Percentiles rank a stretch among this genome's conserved stretches.
These are phyloP conservation scores for Podila clonocystis DNA, from an alignment of 192 early-diverging fungal genomes.

Conservation along the genomic window DNA sequence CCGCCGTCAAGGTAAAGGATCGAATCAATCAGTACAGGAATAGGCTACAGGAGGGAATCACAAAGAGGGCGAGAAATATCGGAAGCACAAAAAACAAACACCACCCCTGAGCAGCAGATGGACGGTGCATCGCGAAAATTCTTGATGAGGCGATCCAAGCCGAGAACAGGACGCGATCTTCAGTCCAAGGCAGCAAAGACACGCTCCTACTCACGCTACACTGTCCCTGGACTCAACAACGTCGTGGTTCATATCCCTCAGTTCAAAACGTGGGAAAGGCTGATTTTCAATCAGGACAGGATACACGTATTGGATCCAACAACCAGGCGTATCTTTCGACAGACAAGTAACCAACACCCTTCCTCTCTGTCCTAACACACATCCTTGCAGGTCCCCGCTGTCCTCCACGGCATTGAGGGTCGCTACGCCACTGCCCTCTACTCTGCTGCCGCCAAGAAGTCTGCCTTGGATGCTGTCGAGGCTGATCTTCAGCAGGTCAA, in stretches of 20 bases:
- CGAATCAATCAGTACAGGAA: not conserved
- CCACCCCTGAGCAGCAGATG: no score
- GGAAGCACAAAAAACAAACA: no score
- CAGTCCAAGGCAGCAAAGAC: no score
- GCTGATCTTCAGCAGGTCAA: constrained; percentile 80
- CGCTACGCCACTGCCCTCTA: constrained; percentile 98
- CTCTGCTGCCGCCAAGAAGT: constrained; percentile 89
- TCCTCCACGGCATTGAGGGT: constrained; percentile 94
- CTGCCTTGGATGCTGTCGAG: constrained; percentile 84
- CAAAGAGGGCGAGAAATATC: no score
- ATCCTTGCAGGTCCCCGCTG: constrained; percentile 74
- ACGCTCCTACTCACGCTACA: not conserved
- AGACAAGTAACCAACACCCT: no score
- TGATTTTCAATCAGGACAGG: no score
- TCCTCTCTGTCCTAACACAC: not conserved
- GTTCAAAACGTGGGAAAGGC: no score
- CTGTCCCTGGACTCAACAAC: no score
- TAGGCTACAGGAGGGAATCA: not conserved
- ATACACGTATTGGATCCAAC: not conserved
- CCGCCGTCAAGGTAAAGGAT: constrained; percentile 59
- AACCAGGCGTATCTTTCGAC: not conserved
- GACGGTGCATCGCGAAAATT: no score
- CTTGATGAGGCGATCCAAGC: no score
- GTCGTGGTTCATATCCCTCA: no score
- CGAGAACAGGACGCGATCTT: no score